These are phyloP conservation scores for Suillus bovinus DNA, from an alignment of 768 basidiomycete species.

Conservation along the genomic window DNA sequence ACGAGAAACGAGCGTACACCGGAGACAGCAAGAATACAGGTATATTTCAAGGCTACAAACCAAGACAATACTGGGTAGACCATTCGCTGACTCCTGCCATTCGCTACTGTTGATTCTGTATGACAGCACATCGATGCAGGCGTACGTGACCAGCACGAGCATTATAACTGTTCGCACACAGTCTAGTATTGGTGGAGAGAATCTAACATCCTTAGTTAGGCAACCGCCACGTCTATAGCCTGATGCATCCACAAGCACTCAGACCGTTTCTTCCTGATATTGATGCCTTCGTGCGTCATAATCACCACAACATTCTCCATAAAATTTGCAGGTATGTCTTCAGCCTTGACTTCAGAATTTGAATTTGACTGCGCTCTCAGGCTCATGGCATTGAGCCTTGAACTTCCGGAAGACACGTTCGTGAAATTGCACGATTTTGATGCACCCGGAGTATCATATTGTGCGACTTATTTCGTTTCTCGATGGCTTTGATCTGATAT, in stretches of 20 bases:
- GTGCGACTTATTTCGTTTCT: conserved; percentile 25
- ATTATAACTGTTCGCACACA: conserved; percentile 51
- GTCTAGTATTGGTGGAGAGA: conserved; percentile 1
- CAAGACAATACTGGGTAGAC: conserved; percentile 48
- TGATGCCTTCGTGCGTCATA: conserved; percentile 48
- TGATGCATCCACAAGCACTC: conserved; percentile 49
- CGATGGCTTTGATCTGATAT: not conserved
- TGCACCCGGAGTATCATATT: conserved; percentile 42
- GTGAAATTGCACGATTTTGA: conserved; percentile 48
- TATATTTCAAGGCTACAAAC: conserved; percentile 56
- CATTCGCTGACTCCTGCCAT: not conserved
- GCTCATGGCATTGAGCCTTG: conserved; percentile 51
- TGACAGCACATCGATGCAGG: conserved; percentile 60
- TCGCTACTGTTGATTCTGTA: not conserved
- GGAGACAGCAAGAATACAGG: conserved; percentile 44
- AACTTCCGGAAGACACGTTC: conserved; percentile 53
- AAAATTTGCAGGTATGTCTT: conserved; percentile 42
- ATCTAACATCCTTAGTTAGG: conserved; percentile 34
- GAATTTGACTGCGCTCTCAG: conserved; percentile 24
- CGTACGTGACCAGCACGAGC: conserved; percentile 62
- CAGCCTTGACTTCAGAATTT: not conserved
- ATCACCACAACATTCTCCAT: conserved; percentile 52
- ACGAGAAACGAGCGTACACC: conserved; percentile 45
- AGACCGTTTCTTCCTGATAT: conserved; percentile 56
- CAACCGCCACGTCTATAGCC: conserved; percentile 47